Evolutionary conservation across 495 filamentous ascomycete genomes (phyloP), one percentile per base, ranked within the genome.

Genomic region (Lasiosphaeriaceae sp.): DNA sequence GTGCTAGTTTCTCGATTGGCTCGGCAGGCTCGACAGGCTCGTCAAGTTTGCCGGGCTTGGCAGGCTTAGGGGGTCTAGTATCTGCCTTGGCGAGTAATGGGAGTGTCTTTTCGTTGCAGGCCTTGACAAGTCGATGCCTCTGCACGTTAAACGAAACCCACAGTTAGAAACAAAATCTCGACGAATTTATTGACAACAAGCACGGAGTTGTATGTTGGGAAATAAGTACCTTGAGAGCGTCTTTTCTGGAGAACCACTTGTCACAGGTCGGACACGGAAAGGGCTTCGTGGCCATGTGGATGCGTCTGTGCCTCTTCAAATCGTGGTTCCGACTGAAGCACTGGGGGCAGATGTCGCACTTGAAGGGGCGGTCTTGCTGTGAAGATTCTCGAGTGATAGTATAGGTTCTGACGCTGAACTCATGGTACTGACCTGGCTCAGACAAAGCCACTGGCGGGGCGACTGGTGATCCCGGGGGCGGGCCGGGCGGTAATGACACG

Each of bases 291-390:
- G 91, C 89, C 54, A 96, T 72, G 72, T 98, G 93, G 53, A 98
- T 97, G 50, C 91, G 77, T 72, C 94, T 96, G 66, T 98, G 93
- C 52, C 93, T 83, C 71, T 98, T 98, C 53, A 98, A 75, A 66
- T 98, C 94, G 67, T 98, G 94, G 59, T 98, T 98, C 11, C 93
- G 83, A 68, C 95, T 97, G 80, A 98, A 98, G 54, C 88, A 88
- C 67, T 95, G 90, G 1, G 90, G 86, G 67, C 94, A 98, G 64
- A 88, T 77, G 64, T 97, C 91, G 69, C 93, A 98, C 64, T 92
- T 92, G 77, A 94, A 97, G 0, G 94, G 94, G 11, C 92, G 83
- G 62, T 98, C 92, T 22, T 76, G 77, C 52, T 54, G 52, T 43
- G 56, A 52, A 11, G 60, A 52, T 29, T 61, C 58, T 8, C 62